Base-by-base conservation (phyloP, 163 green algal species). In the Smithsoniella earleae region DNA sequence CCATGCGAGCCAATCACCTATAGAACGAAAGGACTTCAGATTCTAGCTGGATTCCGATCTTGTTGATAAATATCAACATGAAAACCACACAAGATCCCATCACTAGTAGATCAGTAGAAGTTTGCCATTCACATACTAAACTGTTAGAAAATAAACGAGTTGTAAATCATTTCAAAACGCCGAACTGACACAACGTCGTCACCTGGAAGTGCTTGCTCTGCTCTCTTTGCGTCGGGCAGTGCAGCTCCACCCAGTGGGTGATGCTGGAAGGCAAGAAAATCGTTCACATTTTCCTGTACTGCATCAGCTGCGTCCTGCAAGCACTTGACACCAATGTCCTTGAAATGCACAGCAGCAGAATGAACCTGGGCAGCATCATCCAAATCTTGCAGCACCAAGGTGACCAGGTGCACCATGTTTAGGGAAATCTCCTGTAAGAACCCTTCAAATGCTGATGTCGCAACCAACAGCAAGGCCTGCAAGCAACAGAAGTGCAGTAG, bases 1-100 rank as follows among this genome's bases (percentile, higher is more conserved):
- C 58, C 58, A 69, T 43, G 27, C 25, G 30, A 69, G 58, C 58
- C 58, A 69, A 33, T 69, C 58, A 30, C 58, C 58, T 69, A 27
- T 18, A 64, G 33, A 54, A 20, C 20, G n/a, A n/a, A n/a, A n/a
- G n/a, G n/a, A n/a, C n/a, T n/a, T n/a, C n/a, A n/a, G n/a, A n/a
- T n/a, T n/a, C n/a, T n/a, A n/a, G n/a, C n/a, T n/a, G n/a, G n/a
- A n/a, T n/a, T n/a, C n/a, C n/a, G n/a, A n/a, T n/a, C n/a, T n/a
- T n/a, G n/a, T n/a, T n/a, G n/a, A n/a, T n/a, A n/a, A n/a, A n/a
- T n/a, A n/a, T n/a, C n/a, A n/a, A n/a, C n/a, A n/a, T n/a, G n/a
- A n/a, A n/a, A n/a, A n/a, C n/a, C n/a, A n/a, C n/a, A n/a, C n/a
- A n/a, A n/a, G n/a, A n/a, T n/a, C n/a, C n/a, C n/a, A n/a, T n/a